Conservation (phyloP, 306 rosid species). For the Castanea sativa region DNA sequence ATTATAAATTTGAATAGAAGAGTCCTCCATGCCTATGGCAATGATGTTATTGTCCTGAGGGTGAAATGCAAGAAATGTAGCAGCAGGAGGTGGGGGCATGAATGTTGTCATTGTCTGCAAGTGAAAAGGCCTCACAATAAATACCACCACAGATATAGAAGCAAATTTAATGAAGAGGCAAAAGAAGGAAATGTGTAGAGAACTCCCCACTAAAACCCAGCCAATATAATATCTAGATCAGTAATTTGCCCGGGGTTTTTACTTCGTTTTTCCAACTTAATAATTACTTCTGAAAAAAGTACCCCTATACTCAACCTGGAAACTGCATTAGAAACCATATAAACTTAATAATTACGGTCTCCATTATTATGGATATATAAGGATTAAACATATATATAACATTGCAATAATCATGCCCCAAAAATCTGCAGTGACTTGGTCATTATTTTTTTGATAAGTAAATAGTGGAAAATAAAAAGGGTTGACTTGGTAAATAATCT, state of each 20-base stretch:
- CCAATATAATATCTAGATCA: neutral
- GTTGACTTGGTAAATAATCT: neutral
- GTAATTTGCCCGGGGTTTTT: neutral
- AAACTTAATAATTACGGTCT: no score
- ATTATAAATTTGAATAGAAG: constrained; percentile 92
- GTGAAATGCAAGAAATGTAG: constrained; percentile 97
- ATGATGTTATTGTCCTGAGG: constrained; percentile 98
- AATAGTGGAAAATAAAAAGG: no score
- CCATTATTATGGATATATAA: no score
- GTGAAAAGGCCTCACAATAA: constrained; percentile 18
- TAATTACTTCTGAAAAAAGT: neutral
- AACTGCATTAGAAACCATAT: neutral
- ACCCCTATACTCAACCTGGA: neutral
- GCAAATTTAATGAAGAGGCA: neutral
- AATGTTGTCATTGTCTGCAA: constrained; percentile 98
- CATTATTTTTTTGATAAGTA: no score
- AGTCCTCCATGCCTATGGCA: constrained; percentile 99
- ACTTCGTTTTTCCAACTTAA: neutral
- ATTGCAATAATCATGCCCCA: neutral
- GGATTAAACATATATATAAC: neutral
- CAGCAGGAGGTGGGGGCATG: constrained; percentile 99
- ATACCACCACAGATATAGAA: constrained; percentile 9
- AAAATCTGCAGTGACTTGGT: neutral
- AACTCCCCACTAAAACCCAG: neutral
- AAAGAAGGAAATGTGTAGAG: neutral